Evolutionary conservation across 2,329 filamentous ascomycete species (phyloP), one percentile per base, ranked within the genome.

Genomic region (Nemania sp.): DNA sequence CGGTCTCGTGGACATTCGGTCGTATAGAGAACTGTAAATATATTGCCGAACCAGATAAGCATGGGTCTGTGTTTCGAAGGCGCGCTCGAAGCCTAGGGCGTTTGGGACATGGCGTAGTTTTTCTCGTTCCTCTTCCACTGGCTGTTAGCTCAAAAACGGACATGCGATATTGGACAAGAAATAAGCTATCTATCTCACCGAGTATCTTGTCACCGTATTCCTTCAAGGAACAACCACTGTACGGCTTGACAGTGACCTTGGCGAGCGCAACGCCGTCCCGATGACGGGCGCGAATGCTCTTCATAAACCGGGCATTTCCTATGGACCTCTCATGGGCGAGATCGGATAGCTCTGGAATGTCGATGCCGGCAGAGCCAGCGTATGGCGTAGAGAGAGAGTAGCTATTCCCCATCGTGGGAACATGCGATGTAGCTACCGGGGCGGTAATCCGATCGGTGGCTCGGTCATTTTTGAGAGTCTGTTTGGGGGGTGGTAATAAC

Each of bases 21-120:
- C 96, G 82, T 99, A 99, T 4, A 99, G 87, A 26, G 96, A 98
- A 84, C 92, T 98, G 81, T 98, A 96, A 68, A 98, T 90, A 78
- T 93, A 98, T 80, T 98, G 97, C 60, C 96, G 92, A 65, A 98
- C 93, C 22, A 99, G 88, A 78, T 97, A 97, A 55, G 94, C 96
- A 77, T 94, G 94, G 51, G 91, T 94, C 70, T 93, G 91, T 13
- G 94, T 98, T 81, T 99, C 96, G 75, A 98, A 87, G 68, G 97
- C 91, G 70, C 94, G 90, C 79, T 98, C 92, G 81, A 97, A 98
- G 60, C 90, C 89, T 68, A 99, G 85, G 53, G 94, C 94, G 82
- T 99, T 99, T 32, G 95, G 93, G 1, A 99, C 90, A 73, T 95
- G 91, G 64, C 89, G 87, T 55, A 99, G 85, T 53, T 90, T 85